Evolutionary conservation across 2,329 filamentous ascomycete genomes (phyloP).

Genomic region (Aspergillus neoniger): DNA sequence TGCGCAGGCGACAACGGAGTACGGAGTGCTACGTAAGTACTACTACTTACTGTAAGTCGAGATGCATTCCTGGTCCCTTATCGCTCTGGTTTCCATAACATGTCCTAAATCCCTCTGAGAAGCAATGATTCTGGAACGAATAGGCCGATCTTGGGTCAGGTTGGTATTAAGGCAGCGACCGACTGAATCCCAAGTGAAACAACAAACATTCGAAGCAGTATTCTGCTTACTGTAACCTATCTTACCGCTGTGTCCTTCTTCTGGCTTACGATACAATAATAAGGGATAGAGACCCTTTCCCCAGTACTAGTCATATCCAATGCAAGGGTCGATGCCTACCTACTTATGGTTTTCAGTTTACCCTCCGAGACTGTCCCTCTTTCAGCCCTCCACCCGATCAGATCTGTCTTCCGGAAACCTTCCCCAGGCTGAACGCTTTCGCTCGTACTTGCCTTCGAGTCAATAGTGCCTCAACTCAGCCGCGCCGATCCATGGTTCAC

Average conservation of each 20-base stretch:
- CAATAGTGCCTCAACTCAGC: background rate
- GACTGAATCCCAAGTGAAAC: background rate
- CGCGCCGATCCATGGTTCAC: constrained; percentile 19
- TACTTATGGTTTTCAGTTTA: background rate
- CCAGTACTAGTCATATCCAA: background rate
- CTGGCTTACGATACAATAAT: background rate
- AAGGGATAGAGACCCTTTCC: background rate
- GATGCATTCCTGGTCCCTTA: background rate
- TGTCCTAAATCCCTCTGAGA: background rate
- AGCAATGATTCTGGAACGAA: background rate
- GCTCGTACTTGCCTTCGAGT: background rate
- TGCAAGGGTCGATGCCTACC: background rate
- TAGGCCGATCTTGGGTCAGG: background rate
- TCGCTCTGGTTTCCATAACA: background rate
- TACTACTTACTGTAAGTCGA: background rate
- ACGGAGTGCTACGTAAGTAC: too few relatives aligned
- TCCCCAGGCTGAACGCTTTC: background rate
- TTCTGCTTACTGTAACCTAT: background rate
- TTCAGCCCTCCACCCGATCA: background rate
- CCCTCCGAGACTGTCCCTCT: background rate
- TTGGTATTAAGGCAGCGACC: background rate
- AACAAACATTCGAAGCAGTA: background rate
- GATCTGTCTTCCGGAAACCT: constrained; percentile 1
- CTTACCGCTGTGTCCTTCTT: background rate
- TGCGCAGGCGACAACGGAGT: background rate